A percentile compares a stretch with the other conserved stretches of the same genome.
These are phyloP conservation scores for Tylopilus cervinicoccineus DNA, from an alignment of 768 basidiomycete genomes.

Conservation along the genomic window DNA sequence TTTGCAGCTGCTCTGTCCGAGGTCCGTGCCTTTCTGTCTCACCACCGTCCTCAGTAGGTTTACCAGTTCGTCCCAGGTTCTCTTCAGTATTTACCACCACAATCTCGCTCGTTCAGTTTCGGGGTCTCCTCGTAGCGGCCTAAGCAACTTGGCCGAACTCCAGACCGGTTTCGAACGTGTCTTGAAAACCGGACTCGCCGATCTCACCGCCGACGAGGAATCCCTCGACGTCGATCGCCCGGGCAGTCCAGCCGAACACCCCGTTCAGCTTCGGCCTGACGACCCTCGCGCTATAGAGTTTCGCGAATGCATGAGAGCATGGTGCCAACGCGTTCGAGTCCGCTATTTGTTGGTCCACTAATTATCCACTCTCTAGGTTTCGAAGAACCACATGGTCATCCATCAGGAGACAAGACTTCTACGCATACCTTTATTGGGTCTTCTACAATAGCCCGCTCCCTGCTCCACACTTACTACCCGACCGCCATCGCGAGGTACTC, in stretches of 20 bases:
- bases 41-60: background rate
- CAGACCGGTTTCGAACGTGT: conserved; percentile 57
- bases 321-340: conserved; percentile 24
- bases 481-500: conserved; percentile 46
- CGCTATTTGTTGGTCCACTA: background rate
- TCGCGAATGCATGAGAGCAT: conserved; percentile 60
- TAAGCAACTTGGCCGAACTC: conserved; percentile 53
- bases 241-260: conserved; percentile 57
- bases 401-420: conserved; percentile 59
- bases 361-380: conserved; percentile 47
- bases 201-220: conserved; percentile 54
- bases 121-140: conserved; percentile 40
- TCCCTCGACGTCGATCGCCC: conserved; percentile 46
- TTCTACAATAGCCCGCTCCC: conserved; percentile 70
- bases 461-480: conserved; percentile 42
- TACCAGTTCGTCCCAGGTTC: conserved; percentile 40
- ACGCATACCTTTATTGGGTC: conserved; percentile 80
- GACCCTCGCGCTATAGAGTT: conserved; percentile 76
- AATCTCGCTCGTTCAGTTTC: conserved; percentile 47
- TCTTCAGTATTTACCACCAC: conserved; percentile 66
- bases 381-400: conserved; percentile 68
- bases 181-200: conserved; percentile 60
- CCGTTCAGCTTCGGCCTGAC: conserved; percentile 51
- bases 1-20: conserved; percentile 57
- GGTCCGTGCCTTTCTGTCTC: conserved; percentile 35